Base-by-base conservation (phyloP, 352 stramenopile species). In the Phytophthora pistaciae region DNA sequence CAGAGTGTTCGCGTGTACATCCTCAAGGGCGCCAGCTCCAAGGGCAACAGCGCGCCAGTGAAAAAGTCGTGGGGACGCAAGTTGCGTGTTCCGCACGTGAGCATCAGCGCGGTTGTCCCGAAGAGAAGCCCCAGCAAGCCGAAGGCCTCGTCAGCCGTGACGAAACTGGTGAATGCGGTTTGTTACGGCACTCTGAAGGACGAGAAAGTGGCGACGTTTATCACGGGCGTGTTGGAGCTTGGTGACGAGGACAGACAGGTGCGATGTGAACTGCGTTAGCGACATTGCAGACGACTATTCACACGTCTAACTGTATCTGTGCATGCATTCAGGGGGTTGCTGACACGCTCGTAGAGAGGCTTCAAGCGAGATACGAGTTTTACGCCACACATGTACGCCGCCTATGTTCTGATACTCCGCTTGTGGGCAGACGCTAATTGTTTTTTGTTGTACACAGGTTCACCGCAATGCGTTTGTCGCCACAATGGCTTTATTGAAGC, bases 1-100 rank as follows among this genome's bases (percentile, higher is more conserved):
- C 90, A 97, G 65, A 97, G 90, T 71, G 84, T 95, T 20, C 88
- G 90, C 50, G 75, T 94, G 57, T 97, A 97, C 58, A 85, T 93
- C 18, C 58, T 97, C 18, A 95, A 95, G 54, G 90, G 90, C 5
- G 88, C 78, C 3, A 83, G 83, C 25, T 64, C 78, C 6, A 79
- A 91, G 3, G 86, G 88, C 13, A 79, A 73, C 27, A 97, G 90
- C 40, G 80, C 83, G 42, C 71, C 83, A 6, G 81, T 93, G 38
- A 97, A 97, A 70, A 95, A 94, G 46, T 87, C 80, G 13, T 97
- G 90, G 90, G 82, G 83, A 8, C 83, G 83, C 58, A 93, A 91
- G 75, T 54, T 97, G 54, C 84, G 88, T 42, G 85, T 90, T 13
- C 88, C 88, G 27, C 87, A 85, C 57, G 83, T 92, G 18, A 88